These are phyloP conservation scores for Podospora appendiculata DNA, from an alignment of 495 filamentous ascomycete species.

Conservation along the genomic window DNA sequence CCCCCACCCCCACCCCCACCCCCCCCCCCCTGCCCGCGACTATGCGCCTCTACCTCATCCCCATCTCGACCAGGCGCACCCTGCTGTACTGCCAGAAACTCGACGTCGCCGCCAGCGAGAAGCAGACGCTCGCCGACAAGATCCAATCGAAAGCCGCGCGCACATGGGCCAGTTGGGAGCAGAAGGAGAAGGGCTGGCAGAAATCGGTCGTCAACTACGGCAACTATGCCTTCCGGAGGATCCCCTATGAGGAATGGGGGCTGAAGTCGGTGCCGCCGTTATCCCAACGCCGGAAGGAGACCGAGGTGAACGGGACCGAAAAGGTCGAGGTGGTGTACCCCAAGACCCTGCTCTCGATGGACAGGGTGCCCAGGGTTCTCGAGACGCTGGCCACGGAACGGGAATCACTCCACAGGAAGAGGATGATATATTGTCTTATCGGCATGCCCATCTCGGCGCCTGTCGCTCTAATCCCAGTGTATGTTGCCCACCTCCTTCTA, in stretches of 20 bases:
- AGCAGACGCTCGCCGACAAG: constrained; percentile 53
- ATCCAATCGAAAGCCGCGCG: constrained; percentile 58
- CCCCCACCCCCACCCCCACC: too few relatives aligned
- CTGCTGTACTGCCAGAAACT: constrained; percentile 87
- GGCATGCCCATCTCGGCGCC: constrained; percentile 81
- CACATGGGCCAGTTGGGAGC: constrained; percentile 83
- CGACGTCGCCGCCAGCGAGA: constrained; percentile 31
- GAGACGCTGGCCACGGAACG: constrained; percentile 66
- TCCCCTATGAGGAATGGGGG: constrained; percentile 96
- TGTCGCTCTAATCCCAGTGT: constrained; percentile 78
- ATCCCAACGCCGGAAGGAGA: constrained; percentile 53
- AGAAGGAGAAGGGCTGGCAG: constrained; percentile 77
- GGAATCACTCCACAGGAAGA: constrained; percentile 65
- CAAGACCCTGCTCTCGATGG: constrained; percentile 52
- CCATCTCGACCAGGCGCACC: constrained; percentile 84
- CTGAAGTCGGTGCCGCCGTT: constrained; percentile 89
- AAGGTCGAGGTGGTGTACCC: constrained; percentile 77
- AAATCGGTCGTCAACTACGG: constrained; percentile 77
- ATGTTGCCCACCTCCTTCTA: constrained; percentile 23
- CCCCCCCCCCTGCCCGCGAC: not conserved
- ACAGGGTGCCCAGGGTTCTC: constrained; percentile 54
- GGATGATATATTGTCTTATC: constrained; percentile 70
- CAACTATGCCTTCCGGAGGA: constrained; percentile 73
- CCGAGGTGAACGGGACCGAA: constrained; percentile 54
- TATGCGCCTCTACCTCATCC: constrained; percentile 94